Evolutionary conservation across 257 asterid species (phyloP), one percentile per base, ranked within the genome.

Genomic region (Fraxinus cuspidata): DNA sequence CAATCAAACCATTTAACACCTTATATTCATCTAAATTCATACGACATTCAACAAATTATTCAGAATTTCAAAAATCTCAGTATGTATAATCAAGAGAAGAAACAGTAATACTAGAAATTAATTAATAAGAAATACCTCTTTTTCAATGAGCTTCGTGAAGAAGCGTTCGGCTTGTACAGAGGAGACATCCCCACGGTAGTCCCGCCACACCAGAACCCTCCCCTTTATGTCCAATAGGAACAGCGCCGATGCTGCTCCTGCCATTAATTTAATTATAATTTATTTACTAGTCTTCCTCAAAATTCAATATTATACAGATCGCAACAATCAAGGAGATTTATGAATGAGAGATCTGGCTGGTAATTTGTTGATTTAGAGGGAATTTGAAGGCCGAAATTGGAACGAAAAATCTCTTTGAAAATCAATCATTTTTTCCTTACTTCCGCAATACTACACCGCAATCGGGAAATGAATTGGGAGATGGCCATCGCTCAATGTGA

Each of bases 201-300:
- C 98, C 44, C 99, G 92, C 99, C 99, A 95, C 73, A 95, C 99
- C 81, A 95, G 93, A 77, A 95, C 94, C 68, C 92, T 91, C 82
- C 99, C 99, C 82, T 91, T 95, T 56, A 93, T 91, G 81, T 95
- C 99, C 70, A 95, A 89, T 74, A 95, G 98, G 99, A 95, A 95
- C 90, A 95, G 96, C 92, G 99, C 98, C 78, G 99, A 95, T 77
- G 98, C 98, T 88, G 99, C 99, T 85, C 96, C 98, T 69, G 98
- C 91, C 99, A 95, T 95, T 71, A 11, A 63, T 63, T 63, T 63
- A 8, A 19, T 63, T 27, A 18, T 25, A 23, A 25, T 3, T 10
- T 63, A 63, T 63, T 63, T 25, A 27, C 15, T 11, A 9, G 28
- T 63, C 35, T 63, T 63, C 34, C 69, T 23, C 34, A 27, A 27